Percentiles rank a stretch among this genome's conserved stretches.
Conservation (phyloP, 257 asterid species). For the Plantago elongata region DNA sequence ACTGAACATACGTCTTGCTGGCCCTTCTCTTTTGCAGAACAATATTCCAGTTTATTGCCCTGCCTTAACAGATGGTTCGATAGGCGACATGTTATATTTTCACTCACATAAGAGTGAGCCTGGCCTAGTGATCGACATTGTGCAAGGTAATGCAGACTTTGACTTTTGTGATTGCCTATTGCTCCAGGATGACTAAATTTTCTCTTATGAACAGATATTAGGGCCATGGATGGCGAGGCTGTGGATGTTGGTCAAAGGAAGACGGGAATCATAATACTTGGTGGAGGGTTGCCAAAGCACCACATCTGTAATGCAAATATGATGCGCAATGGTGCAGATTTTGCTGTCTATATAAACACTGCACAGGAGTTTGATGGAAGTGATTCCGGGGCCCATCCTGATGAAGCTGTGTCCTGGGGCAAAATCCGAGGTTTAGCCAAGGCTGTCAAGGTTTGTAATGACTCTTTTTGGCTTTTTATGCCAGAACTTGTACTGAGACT, state of each 20-base stretch:
- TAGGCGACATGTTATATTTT: conserved; percentile 93
- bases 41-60: conserved; percentile 86
- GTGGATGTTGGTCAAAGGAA: conserved; percentile 77
- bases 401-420: conserved; percentile 99
- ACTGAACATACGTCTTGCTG: no score
- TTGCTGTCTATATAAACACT: conserved; percentile 77
- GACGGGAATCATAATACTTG: conserved; percentile 81
- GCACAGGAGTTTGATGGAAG: conserved; percentile 98
- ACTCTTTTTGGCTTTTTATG: not conserved
- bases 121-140: conserved; percentile 78
- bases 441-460: conserved; percentile 65
- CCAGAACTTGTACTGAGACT: not conserved
- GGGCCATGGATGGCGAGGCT: conserved; percentile 81
- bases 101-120: conserved; percentile 70
- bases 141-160: conserved; percentile 50
- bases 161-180: conserved; percentile 1
- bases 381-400: conserved; percentile 96
- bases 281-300: conserved; percentile 97
- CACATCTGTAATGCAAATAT: conserved; percentile 94
- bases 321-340: conserved; percentile 98
- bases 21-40: conserved; percentile 48
- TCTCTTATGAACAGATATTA: conserved; percentile 49
- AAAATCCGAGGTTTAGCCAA: conserved; percentile 88
- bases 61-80: conserved; percentile 87
- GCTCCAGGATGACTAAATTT: conserved; percentile 1